phyloP scores from a whole-genome alignment of 306 rosid genomes.

The Clitoria ternatea region DNA sequence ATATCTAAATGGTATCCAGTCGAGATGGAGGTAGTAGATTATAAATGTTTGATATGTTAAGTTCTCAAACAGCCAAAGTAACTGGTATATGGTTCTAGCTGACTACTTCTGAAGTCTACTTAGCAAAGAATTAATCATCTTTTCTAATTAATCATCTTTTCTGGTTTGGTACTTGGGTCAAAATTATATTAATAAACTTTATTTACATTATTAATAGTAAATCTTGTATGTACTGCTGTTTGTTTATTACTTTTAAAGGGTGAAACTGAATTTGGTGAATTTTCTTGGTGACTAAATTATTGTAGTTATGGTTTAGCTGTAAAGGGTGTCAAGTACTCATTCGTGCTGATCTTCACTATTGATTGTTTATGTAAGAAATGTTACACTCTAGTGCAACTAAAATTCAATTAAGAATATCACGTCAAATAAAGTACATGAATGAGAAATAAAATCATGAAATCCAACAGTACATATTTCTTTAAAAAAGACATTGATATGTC shows the following conservation, averaged over 20 bases:
- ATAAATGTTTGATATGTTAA: neutral
- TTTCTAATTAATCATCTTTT: neutral
- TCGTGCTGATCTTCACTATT: neutral
- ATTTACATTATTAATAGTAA: neutral
- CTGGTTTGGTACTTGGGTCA: neutral
- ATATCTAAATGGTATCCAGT: too few species aligned
- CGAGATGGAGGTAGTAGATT: too few species aligned
- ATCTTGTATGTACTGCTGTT: neutral
- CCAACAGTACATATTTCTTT: neutral
- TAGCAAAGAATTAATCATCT: constrained; percentile 1
- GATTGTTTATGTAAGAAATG: neutral
- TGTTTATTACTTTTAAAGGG: neutral
- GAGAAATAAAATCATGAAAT: neutral
- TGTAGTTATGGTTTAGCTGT: too few species aligned
- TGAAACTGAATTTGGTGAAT: neutral
- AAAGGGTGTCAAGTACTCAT: neutral
- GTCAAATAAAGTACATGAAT: neutral
- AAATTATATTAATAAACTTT: neutral
- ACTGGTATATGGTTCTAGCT: constrained; percentile 21
- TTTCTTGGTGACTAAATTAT: neutral
- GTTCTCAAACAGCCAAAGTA: constrained; percentile 7
- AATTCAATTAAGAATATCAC: neutral
- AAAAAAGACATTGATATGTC: neutral
- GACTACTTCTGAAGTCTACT: constrained; percentile 16
- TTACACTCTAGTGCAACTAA: neutral